A percentile compares a stretch with the other conserved stretches of the same genome.
Evolutionary conservation across 106 monocot species (phyloP).

Genomic region (Vanilla planifolia): DNA sequence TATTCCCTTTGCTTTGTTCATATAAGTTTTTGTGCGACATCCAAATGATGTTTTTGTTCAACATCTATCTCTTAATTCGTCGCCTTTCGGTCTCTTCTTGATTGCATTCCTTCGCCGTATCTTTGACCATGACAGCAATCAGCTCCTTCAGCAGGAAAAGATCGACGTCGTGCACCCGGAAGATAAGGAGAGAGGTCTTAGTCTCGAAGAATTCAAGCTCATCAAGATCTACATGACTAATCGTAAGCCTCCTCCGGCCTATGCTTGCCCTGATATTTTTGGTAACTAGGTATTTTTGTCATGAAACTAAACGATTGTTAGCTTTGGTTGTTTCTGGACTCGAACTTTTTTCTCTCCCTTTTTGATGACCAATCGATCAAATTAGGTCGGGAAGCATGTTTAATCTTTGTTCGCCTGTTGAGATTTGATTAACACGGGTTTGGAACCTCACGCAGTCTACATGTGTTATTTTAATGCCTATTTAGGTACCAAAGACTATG

Average conservation of each 20-base stretch:
- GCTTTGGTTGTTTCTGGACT: background rate
- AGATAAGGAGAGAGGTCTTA: conserved; percentile 61
- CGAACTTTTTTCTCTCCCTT: background rate
- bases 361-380: background rate
- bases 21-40: background rate
- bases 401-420: background rate
- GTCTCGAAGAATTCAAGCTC: conserved; percentile 67
- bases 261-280: background rate
- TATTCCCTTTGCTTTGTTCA: conserved; percentile 5
- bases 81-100: background rate
- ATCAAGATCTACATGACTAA: conserved; percentile 74
- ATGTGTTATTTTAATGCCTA: too few relatives aligned
- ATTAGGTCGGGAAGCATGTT: background rate
- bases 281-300: background rate
- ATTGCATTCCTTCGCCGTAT: background rate
- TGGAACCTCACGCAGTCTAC: background rate
- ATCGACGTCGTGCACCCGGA: conserved; percentile 43
- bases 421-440: background rate
- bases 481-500: too few relatives aligned
- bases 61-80: background rate
- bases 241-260: conserved; percentile 20
- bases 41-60: too few relatives aligned
- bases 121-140: conserved; percentile 32
- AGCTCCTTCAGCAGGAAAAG: conserved; percentile 53
- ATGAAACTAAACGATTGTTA: background rate